Base-by-base conservation (phyloP, 768 basidiomycete species). In the Naganishia randhawae region DNA sequence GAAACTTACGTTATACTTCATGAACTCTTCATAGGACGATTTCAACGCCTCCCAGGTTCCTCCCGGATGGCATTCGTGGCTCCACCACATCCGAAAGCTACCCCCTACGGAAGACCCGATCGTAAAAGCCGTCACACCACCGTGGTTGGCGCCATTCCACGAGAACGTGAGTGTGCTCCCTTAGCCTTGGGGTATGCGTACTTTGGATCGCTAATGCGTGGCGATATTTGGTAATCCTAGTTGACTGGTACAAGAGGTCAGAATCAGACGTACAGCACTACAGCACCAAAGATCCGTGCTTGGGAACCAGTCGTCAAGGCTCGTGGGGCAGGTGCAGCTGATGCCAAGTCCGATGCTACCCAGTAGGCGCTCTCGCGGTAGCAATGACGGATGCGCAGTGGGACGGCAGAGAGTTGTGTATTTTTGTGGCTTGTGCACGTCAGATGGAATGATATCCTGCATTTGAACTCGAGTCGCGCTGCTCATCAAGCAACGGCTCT, bases 31-130 rank as follows among this genome's bases (percentile, higher is more conserved):
- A 63, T 66, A 91, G 86, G 90, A 93, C 76, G 86, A 92, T 70
- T 88, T 84, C 81, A 89, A 97, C 75, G 91, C 90, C n/a, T 85
- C 91, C 0, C 95, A 99, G 83, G 88, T 96, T 39, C 90, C 92
- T 17, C 86, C 94, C 0, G 93, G 95, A 81, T 97, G 95, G 95
- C 95, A 96, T 82, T 87, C 93, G 5, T 98, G 94, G 94, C 81
- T 97, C 41, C 84, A 85, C 11, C 92, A 96, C 76, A 96, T 95
- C 74, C 89, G 95, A 55, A 85, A 87, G 72, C 86, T 87, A 29
- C 85, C 92, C 5, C 95, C 95, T 0, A 82, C 84, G 0, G 83
- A 88, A 68, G 95, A 98, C 75, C 77, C 83, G 0, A 81, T 91
- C 29, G 82, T 95, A 80, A 85, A 88, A 74, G 85, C 83, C 68